Percentiles rank a stretch among this genome's conserved stretches.
These are phyloP conservation scores for Aspergillus diversus DNA, from an alignment of 495 filamentous ascomycete species.

Conservation along the genomic window DNA sequence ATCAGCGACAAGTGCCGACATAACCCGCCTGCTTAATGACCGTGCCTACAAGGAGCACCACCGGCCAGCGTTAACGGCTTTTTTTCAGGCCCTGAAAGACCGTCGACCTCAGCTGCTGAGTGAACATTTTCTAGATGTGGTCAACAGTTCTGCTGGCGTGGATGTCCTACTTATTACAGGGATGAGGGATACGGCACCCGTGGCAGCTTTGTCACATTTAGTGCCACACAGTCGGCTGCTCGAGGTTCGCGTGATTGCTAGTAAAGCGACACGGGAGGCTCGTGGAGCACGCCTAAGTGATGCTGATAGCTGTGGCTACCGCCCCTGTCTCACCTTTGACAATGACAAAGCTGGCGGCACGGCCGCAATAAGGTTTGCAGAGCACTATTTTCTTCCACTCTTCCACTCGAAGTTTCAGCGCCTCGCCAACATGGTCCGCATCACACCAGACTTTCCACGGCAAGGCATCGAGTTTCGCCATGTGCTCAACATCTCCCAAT, in stretches of 20 bases:
- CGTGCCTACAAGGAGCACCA: slow-evolving; percentile 67
- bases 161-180: slow-evolving; percentile 67
- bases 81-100: slow-evolving; percentile 54
- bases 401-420: slow-evolving; percentile 52
- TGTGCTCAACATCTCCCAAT: slow-evolving; percentile 61
- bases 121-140: slow-evolving; percentile 36
- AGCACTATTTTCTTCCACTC: slow-evolving; percentile 53
- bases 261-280: slow-evolving; percentile 42
- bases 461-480: slow-evolving; percentile 59
- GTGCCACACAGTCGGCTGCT: slow-evolving; percentile 59
- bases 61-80: slow-evolving; percentile 55
- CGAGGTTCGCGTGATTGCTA: slow-evolving; percentile 56
- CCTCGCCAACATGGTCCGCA: slow-evolving; percentile 56
- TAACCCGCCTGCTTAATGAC: slow-evolving; percentile 52
- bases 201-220: slow-evolving; percentile 57
- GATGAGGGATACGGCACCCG: slow-evolving; percentile 66
- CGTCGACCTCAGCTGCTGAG: slow-evolving; percentile 53
- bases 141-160: slow-evolving; percentile 46
- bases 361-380: slow-evolving; percentile 46
- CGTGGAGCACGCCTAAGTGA: slow-evolving; percentile 37
- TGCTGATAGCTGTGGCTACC: slow-evolving; percentile 37
- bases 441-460: slow-evolving; percentile 55
- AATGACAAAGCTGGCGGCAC: slow-evolving; percentile 50
- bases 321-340: slow-evolving; percentile 54
- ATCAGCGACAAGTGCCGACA: slow-evolving; percentile 51